A percentile compares a stretch with the other conserved stretches of the same genome.
These are phyloP conservation scores for Neocallimastix lanati DNA, from an alignment of 192 early-diverging fungal genomes.

Conservation along the genomic window DNA sequence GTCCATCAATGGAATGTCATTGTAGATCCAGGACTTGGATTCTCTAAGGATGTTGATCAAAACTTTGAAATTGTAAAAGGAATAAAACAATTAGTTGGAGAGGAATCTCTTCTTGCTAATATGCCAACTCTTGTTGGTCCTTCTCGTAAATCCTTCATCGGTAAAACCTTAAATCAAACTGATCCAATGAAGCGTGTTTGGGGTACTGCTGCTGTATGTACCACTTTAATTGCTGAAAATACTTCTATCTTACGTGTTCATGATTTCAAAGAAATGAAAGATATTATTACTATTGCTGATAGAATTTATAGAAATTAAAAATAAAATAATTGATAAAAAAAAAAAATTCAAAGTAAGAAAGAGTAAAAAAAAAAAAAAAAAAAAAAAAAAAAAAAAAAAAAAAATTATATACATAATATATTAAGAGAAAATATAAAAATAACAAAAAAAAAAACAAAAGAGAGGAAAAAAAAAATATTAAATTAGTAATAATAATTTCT, in stretches of 20 bases:
- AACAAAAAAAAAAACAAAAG: too few relatives aligned
- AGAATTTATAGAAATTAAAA: background rate
- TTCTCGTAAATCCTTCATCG: slow-evolving; percentile 84
- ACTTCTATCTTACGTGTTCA: slow-evolving; percentile 78
- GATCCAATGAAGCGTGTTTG: slow-evolving; percentile 49
- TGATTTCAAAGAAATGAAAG: slow-evolving; percentile 83
- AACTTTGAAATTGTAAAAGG: slow-evolving; percentile 68
- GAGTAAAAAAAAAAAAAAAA: too few relatives aligned
- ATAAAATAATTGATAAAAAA: too few relatives aligned
- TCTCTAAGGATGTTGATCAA: slow-evolving; percentile 79
- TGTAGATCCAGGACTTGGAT: slow-evolving; percentile 91
- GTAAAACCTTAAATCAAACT: slow-evolving; percentile 37
- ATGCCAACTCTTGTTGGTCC: slow-evolving; percentile 85
- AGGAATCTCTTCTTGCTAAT: slow-evolving; percentile 19
- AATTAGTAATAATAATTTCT: too few relatives aligned
- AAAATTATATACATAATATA: too few relatives aligned
- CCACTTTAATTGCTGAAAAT: slow-evolving; percentile 61
- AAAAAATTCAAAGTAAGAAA: too few relatives aligned
- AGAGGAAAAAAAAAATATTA: too few relatives aligned
- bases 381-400: too few relatives aligned
- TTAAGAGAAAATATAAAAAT: too few relatives aligned
- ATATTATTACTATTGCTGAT: slow-evolving; percentile 74
- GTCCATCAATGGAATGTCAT: slow-evolving; percentile 92
- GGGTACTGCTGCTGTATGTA: slow-evolving; percentile 79
- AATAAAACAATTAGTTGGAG: slow-evolving; percentile 25